phyloP scores from a whole-genome alignment of 2,329 filamentous ascomycete genomes.

The Podosphaera xanthii region DNA sequence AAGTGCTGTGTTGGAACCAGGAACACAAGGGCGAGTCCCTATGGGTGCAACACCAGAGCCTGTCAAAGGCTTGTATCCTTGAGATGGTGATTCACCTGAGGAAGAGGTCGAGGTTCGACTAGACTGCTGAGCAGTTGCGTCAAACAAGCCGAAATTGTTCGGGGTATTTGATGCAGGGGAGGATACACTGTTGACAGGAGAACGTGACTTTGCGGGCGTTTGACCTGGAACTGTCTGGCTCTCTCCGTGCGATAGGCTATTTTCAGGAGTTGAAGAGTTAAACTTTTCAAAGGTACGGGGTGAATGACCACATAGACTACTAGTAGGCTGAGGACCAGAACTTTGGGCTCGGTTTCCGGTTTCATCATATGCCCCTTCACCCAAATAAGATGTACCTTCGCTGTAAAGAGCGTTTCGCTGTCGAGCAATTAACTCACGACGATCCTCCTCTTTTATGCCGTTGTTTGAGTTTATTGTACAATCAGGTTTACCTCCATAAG shows the following conservation, averaged over 20 bases:
- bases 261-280: constrained; percentile 19
- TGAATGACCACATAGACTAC: constrained; percentile 50
- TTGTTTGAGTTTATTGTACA: constrained; percentile 63
- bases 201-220: constrained; percentile 20
- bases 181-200: constrained; percentile 62
- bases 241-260: constrained; percentile 19
- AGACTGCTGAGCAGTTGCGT: constrained; percentile 38
- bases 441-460: constrained; percentile 80
- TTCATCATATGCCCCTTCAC: constrained; percentile 46
- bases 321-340: constrained; percentile 32
- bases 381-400: constrained; percentile 44
- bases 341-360: constrained; percentile 41
- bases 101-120: constrained; percentile 71
- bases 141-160: constrained; percentile 35
- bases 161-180: constrained; percentile 52
- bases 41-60: constrained; percentile 66
- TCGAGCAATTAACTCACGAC: constrained; percentile 82
- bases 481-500: constrained; percentile 51
- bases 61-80: constrained; percentile 33
- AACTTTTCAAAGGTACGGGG: constrained; percentile 57
- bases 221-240: constrained; percentile 24
- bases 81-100: constrained; percentile 58
- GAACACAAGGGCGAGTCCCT: constrained; percentile 56
- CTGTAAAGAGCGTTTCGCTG: constrained; percentile 90
- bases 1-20: constrained; percentile 33